Evolutionary conservation across 177 flowering plant species (phyloP).

Genomic region (Vitis hybrid): DNA sequence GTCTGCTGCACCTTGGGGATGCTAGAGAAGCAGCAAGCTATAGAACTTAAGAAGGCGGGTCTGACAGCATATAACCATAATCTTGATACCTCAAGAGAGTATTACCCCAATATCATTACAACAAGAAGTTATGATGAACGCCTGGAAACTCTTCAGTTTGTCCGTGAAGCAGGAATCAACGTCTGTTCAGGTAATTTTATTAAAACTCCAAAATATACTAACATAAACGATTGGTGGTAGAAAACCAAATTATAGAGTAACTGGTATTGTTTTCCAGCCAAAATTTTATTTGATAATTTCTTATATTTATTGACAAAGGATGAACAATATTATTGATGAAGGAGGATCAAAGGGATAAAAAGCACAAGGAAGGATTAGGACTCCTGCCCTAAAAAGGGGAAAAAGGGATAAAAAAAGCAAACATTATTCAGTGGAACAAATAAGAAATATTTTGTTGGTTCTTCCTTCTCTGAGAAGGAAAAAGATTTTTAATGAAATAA

Average conservation of each 20-base stretch:
- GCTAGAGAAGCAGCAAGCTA: conserved; percentile 96
- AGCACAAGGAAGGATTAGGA: too few species aligned
- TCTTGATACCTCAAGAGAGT: conserved; percentile 97
- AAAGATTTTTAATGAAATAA: too few species aligned
- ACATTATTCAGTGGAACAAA: too few species aligned
- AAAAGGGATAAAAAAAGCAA: too few species aligned
- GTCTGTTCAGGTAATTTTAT: conserved; percentile 83
- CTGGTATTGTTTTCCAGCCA: too few species aligned
- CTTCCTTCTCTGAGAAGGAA: too few species aligned
- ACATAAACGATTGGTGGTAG: not conserved
- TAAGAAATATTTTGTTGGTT: too few species aligned
- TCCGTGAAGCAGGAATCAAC: conserved; percentile 96
- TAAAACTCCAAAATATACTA: too few species aligned
- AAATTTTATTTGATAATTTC: not conserved
- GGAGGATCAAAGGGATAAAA: too few species aligned
- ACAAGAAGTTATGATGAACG: conserved; percentile 96
- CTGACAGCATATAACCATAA: conserved; percentile 98
- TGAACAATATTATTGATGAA: too few species aligned
- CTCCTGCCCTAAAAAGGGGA: too few species aligned
- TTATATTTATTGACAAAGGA: too few species aligned
- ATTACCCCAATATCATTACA: conserved; percentile 87
- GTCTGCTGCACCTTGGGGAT: conserved; percentile 98
- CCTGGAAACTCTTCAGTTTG: conserved; percentile 72
- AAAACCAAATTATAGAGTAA: not conserved
- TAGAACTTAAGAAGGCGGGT: conserved; percentile 93